Percentiles rank a stretch among this genome's conserved stretches.
Conservation (phyloP, 2,329 filamentous ascomycete species). For the Fusarium incarnatum region DNA sequence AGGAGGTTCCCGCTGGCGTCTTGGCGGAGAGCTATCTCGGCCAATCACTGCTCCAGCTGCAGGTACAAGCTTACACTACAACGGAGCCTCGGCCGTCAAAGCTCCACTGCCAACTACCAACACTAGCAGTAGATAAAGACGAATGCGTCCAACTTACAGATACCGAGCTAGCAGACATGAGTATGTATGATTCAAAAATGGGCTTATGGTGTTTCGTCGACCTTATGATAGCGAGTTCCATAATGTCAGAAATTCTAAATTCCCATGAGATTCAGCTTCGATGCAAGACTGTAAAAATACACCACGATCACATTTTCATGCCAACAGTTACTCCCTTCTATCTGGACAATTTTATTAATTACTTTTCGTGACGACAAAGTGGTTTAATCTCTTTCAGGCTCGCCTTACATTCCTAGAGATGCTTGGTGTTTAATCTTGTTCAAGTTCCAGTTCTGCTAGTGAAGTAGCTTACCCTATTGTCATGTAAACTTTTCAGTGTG, state of each 20-base stretch:
- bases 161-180: background rate
- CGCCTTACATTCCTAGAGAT: background rate
- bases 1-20: conserved; percentile 45
- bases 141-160: conserved; percentile 3
- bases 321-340: background rate
- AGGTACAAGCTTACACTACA: conserved; percentile 35
- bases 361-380: background rate
- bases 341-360: background rate
- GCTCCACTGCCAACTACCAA: conserved; percentile 32
- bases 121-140: conserved; percentile 4
- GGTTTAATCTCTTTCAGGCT: background rate
- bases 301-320: background rate
- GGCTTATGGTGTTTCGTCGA: background rate
- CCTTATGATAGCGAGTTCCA: background rate
- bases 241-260: background rate
- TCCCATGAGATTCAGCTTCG: background rate
- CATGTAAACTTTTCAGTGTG: background rate
- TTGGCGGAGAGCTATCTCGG: conserved; percentile 40
- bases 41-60: conserved; percentile 39
- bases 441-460: background rate
- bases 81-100: conserved; percentile 20
- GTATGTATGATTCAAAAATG: background rate
- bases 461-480: background rate
- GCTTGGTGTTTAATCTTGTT: background rate
- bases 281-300: background rate